Evolutionary conservation across 1,139 yeast species (phyloP).

Genomic region (Kluyveromyces sp.): DNA sequence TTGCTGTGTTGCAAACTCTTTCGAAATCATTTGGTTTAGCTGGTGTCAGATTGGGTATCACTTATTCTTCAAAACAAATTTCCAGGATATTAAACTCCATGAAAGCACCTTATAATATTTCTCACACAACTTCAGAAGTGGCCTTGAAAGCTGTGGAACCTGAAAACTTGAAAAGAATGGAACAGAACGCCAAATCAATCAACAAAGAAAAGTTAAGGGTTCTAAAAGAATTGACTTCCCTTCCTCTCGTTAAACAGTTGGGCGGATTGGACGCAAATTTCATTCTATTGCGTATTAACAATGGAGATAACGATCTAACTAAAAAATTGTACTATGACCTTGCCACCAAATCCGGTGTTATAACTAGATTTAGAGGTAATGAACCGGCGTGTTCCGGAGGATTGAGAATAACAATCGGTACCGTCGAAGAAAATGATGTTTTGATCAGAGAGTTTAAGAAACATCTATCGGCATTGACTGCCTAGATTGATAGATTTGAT

Average conservation of each 20-base stretch:
- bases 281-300: slow-evolving; percentile 59
- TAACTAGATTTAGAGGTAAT: slow-evolving; percentile 82
- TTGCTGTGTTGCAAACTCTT: slow-evolving; percentile 84
- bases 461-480: slow-evolving; percentile 29
- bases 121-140: slow-evolving; percentile 68
- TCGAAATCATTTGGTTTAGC: slow-evolving; percentile 96
- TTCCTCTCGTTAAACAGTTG: slow-evolving; percentile 58
- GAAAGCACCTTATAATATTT: slow-evolving; percentile 94
- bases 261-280: slow-evolving; percentile 92
- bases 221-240: slow-evolving; percentile 42
- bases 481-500: slow-evolving; percentile 10
- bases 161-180: slow-evolving; percentile 56
- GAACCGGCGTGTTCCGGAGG: slow-evolving; percentile 88
- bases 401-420: slow-evolving; percentile 80
- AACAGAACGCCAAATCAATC: slow-evolving; percentile 42
- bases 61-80: slow-evolving; percentile 55
- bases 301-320: slow-evolving; percentile 61
- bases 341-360: slow-evolving; percentile 70
- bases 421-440: slow-evolving; percentile 57
- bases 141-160: slow-evolving; percentile 66
- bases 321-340: slow-evolving; percentile 52
- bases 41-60: slow-evolving; percentile 82
- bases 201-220: slow-evolving; percentile 48
- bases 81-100: slow-evolving; percentile 69
- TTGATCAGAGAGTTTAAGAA: slow-evolving; percentile 46